Base-by-base conservation (phyloP, 495 filamentous ascomycete species). In the Achaetomiella virescens region DNA sequence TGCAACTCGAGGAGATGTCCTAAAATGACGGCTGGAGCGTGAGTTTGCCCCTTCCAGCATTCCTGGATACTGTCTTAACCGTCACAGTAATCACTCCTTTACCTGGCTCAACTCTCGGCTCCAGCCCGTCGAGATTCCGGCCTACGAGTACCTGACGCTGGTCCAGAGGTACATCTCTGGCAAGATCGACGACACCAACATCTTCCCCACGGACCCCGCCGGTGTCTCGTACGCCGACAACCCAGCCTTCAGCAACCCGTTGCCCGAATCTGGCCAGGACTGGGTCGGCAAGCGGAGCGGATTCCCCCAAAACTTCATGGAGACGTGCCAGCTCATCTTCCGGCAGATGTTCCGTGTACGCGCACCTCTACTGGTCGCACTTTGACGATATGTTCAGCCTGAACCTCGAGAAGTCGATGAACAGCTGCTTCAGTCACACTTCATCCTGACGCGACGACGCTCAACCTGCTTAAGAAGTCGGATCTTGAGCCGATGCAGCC, bases 301-400 rank as follows among this genome's bases (percentile, higher is more conserved):
- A 15, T 97, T 97, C 76, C 91, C 90, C 2, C 83, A 84, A 61
- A 86, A 85, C 41, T 95, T 95, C 71, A 81, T 91, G 64, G 83
- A 87, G 61, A 89, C 93, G 57, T 88, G 88, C 74, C 87, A 90
- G 72, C 90, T 84, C 59, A 93, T 95, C 68, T 95, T 91, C 81
- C 86, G 91, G 61, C 91, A 97, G 72, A 97, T 97, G 87, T 93
- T 96, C 79, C 89, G 91, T 46, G 90, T 97, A 97, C 60, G 86
- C 91, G 29, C 91, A 97, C 71, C 76, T 92, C 27, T 92, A 92
- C 74, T 89, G 89, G 77, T 84, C 85, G 8, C 88, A 92, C 73
- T 92, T 87, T 75, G 68, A 87, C 57, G 85, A 90, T 22, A 88
- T 89, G 76, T 92, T 88, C 77, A 82, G 89, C 66, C 78, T 91